Conservation (phyloP, 2,329 filamentous ascomycete genomes). For the Dryadomyces quercus-mongolicae region DNA sequence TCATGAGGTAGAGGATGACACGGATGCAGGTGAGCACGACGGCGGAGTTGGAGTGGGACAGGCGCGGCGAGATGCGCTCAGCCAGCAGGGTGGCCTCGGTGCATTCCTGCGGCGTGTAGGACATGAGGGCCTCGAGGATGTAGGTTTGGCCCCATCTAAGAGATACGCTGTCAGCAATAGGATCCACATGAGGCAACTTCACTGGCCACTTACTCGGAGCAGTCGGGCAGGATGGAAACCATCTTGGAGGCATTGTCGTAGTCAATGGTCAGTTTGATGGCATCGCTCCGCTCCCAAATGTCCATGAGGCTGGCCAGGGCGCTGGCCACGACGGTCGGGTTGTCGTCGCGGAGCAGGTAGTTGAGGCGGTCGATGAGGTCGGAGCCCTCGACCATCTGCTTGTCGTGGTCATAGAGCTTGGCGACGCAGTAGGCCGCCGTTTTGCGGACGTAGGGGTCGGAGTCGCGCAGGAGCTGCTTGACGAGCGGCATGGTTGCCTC, state of each 20-base stretch:
- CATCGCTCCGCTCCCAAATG: conserved; percentile 96
- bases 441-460: conserved; percentile 93
- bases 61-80: conserved; percentile 85
- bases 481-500: conserved; percentile 78
- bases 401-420: conserved; percentile 95
- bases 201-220: conserved; percentile 65
- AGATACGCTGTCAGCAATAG: background rate
- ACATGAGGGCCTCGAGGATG: conserved; percentile 94
- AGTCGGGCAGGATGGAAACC: conserved; percentile 90
- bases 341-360: conserved; percentile 81
- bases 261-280: conserved; percentile 95
- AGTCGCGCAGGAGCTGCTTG: conserved; percentile 70
- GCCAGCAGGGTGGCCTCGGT: conserved; percentile 80
- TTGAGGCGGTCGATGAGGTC: conserved; percentile 90
- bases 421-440: conserved; percentile 93
- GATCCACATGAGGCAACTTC: background rate
- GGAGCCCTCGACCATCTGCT: conserved; percentile 75
- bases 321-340: conserved; percentile 93
- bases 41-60: conserved; percentile 93
- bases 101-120: conserved; percentile 87
- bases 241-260: conserved; percentile 97
- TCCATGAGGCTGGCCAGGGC: conserved; percentile 86
- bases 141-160: conserved; percentile 95
- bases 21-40: conserved; percentile 94
- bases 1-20: conserved; percentile 95